Evolutionary conservation across 1,139 yeast species (phyloP).

Genomic region (Suhomyces guaymorum): DNA sequence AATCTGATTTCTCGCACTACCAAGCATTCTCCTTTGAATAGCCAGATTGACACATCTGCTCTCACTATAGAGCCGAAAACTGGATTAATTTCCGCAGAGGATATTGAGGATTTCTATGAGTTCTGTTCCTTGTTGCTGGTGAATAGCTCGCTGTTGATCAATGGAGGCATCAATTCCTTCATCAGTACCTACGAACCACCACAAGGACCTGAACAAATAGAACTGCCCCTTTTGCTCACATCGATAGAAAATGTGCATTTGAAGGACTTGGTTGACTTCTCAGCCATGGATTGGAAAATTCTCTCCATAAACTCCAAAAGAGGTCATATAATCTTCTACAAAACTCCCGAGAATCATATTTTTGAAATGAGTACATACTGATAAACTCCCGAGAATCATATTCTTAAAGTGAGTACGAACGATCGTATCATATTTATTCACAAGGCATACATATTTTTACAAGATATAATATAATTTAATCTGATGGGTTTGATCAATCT

Average conservation of each 20-base stretch:
- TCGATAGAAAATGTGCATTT: constrained; percentile 1
- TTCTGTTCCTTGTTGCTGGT: constrained; percentile 21
- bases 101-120: constrained; percentile 19
- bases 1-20: not conserved
- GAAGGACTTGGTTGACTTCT: not conserved
- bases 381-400: too few species aligned
- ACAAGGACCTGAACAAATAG: not conserved
- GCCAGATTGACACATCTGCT: constrained; percentile 4
- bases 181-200: constrained; percentile 20
- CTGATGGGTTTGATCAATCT: too few species aligned
- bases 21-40: constrained; percentile 1
- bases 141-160: constrained; percentile 19
- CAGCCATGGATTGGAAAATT: not conserved
- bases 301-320: not conserved
- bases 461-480: too few species aligned
- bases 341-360: not conserved
- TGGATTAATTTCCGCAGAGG: too few species aligned
- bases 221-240: not conserved
- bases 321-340: constrained; percentile 7
- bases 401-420: too few species aligned
- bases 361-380: too few species aligned
- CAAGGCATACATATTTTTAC: too few species aligned
- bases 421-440: too few species aligned
- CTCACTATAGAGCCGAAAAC: not conserved
- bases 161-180: constrained; percentile 14